Evolutionary conservation across 176 grass and related monocot species (phyloP).

Genomic region (Miscanthus lutarioriparius): DNA sequence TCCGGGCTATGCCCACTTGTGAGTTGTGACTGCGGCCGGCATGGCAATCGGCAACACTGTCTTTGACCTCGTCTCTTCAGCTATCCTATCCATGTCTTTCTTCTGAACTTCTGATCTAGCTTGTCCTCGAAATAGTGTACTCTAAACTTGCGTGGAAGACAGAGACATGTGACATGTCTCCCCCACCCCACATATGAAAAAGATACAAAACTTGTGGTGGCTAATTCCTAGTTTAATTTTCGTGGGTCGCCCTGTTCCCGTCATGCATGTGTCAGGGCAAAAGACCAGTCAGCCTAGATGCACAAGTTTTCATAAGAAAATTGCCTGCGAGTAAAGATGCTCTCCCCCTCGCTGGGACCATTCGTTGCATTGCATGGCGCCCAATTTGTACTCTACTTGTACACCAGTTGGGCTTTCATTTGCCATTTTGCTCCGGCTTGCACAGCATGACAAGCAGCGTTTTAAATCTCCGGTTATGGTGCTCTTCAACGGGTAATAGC

Average conservation of each 20-base stretch:
- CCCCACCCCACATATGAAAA: not conserved
- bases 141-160: not conserved
- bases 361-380: not conserved
- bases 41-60: not conserved
- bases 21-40: not conserved
- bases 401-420: not conserved
- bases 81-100: not conserved
- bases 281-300: slow-evolving; percentile 28
- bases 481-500: too few relatives aligned
- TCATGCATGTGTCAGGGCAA: slow-evolving; percentile 11
- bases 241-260: not conserved
- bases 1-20: not conserved
- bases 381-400: not conserved
- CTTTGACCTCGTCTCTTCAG: not conserved
- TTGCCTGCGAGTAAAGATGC: not conserved
- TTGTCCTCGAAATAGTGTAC: not conserved
- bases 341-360: not conserved
- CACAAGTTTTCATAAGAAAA: slow-evolving; percentile 5
- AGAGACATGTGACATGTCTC: slow-evolving; percentile 8
- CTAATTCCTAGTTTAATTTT: not conserved
- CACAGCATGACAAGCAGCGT: not conserved
- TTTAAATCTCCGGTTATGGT: too few relatives aligned
- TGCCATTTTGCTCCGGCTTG: not conserved
- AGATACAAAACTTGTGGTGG: not conserved
- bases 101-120: not conserved